Conservation (phyloP, 2,329 filamentous ascomycete species). For the Knoxdaviesia proteae region DNA sequence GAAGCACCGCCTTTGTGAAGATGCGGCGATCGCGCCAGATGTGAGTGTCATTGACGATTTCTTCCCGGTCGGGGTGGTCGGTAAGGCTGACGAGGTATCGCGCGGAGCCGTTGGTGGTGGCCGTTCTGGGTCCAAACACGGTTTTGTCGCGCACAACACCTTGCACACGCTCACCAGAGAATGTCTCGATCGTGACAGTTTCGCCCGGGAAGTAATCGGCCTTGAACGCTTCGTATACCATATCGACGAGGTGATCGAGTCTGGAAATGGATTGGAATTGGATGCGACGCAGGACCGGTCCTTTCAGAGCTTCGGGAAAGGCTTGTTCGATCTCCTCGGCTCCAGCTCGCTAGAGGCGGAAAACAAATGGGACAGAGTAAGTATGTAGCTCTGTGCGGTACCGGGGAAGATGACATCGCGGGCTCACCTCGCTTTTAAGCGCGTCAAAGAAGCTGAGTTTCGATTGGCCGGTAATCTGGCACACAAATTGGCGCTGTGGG, state of each 20-base stretch:
- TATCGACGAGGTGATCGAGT: conserved; percentile 60
- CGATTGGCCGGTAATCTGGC: conserved; percentile 87
- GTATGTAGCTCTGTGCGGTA: no score
- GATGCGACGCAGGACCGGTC: conserved; percentile 72
- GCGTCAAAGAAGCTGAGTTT: conserved; percentile 85
- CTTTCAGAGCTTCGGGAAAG: conserved; percentile 80
- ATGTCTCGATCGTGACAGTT: conserved; percentile 51
- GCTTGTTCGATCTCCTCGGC: conserved; percentile 76
- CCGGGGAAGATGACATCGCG: no score
- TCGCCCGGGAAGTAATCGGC: conserved; percentile 83
- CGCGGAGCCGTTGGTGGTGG: conserved; percentile 48
- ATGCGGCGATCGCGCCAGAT: conserved; percentile 73
- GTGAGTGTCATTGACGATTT: conserved; percentile 59
- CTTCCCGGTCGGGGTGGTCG: conserved; percentile 47
- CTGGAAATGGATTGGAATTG: conserved; percentile 80
- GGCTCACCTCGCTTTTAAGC: conserved; percentile 64
- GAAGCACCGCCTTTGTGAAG: conserved; percentile 85
- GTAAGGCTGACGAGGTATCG: conserved; percentile 64
- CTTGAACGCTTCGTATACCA: conserved; percentile 61
- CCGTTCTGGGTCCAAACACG: conserved; percentile 40
- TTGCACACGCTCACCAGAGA: conserved; percentile 46
- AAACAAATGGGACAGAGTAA: neutral
- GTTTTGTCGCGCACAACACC: conserved; percentile 74
- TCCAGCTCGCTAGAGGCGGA: conserved; percentile 40
- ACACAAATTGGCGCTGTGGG: conserved; percentile 64